Percentiles rank a stretch among this genome's conserved stretches.
Conservation (phyloP, 768 basidiomycete genomes). For the Suillus plorans region DNA sequence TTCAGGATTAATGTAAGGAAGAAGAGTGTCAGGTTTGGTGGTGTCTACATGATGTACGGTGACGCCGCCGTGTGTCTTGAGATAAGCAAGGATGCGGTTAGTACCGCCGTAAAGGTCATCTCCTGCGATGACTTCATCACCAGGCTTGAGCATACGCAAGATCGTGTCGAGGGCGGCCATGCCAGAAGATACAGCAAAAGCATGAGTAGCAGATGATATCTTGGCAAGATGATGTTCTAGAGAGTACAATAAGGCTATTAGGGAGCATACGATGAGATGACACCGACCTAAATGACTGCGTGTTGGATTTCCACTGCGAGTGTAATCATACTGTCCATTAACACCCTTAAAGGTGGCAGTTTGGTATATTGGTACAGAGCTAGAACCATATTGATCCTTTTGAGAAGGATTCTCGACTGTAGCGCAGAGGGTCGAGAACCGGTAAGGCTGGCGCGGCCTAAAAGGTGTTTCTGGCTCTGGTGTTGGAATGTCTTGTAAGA, state of each 20-base stretch:
- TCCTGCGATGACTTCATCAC: conserved; percentile 93
- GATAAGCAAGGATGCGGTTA: conserved; percentile 89
- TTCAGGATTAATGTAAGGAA: conserved; percentile 56
- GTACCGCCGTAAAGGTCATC: conserved; percentile 99
- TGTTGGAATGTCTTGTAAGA: conserved; percentile 62
- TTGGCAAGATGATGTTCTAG: conserved; percentile 96
- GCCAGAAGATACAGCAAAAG: conserved; percentile 91
- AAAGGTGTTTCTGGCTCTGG: conserved; percentile 80
- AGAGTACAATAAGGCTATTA: conserved; percentile 4
- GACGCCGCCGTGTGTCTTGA: conserved; percentile 84
- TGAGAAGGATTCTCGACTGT: conserved; percentile 89
- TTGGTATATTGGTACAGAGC: conserved; percentile 97
- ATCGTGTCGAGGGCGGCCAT: conserved; percentile 99
- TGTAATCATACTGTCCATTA: conserved; percentile 87
- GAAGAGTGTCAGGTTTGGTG: conserved; percentile 64
- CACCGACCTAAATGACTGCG: conserved; percentile 85
- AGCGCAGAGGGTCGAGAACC: conserved; percentile 89
- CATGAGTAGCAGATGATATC: conserved; percentile 89
- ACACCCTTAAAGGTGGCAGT: conserved; percentile 97
- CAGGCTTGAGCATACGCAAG: conserved; percentile 89
- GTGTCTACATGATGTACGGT: conserved; percentile 93
- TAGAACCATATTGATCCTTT: conserved; percentile 95
- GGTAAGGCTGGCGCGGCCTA: conserved; percentile 68
- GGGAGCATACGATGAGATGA: neutral
- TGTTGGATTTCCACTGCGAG: conserved; percentile 95